phyloP scores from a whole-genome alignment of 495 filamentous ascomycete genomes.

The Zalerion maritima region DNA sequence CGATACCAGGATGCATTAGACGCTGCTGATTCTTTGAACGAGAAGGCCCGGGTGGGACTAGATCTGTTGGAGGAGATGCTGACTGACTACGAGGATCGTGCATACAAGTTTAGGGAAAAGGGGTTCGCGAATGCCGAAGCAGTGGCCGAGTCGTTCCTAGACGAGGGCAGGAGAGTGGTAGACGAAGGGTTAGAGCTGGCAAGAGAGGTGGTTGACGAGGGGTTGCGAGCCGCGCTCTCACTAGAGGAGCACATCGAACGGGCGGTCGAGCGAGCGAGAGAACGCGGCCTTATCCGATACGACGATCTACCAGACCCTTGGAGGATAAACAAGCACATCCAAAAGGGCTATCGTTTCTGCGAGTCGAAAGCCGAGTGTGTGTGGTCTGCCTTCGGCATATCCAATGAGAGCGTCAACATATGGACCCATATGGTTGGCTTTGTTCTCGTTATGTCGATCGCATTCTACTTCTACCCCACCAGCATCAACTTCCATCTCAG shows the following conservation, averaged over 20 bases:
- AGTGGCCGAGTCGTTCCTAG: constrained; percentile 43
- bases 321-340: constrained; percentile 90
- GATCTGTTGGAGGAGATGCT: constrained; percentile 73
- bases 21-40: constrained; percentile 73
- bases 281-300: constrained; percentile 74
- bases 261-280: constrained; percentile 62
- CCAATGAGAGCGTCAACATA: constrained; percentile 94
- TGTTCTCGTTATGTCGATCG: constrained; percentile 70
- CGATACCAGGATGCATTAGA: constrained; percentile 80
- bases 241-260: constrained; percentile 67
- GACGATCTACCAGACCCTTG: constrained; percentile 83
- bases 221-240: constrained; percentile 58
- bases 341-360: constrained; percentile 80
- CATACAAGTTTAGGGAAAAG: constrained; percentile 45
- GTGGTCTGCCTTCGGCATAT: constrained; percentile 63
- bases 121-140: constrained; percentile 49
- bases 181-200: constrained; percentile 63
- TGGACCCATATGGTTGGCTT: constrained; percentile 90
- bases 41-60: constrained; percentile 79
- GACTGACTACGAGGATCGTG: constrained; percentile 66
- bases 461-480: constrained; percentile 91
- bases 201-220: constrained; percentile 69
- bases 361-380: constrained; percentile 79
- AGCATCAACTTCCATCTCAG: constrained; percentile 74
- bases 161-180: constrained; percentile 54